Evolutionary conservation across 306 rosid genomes (phyloP), one percentile per base, ranked within the genome.

Genomic region (Rosa persica): DNA sequence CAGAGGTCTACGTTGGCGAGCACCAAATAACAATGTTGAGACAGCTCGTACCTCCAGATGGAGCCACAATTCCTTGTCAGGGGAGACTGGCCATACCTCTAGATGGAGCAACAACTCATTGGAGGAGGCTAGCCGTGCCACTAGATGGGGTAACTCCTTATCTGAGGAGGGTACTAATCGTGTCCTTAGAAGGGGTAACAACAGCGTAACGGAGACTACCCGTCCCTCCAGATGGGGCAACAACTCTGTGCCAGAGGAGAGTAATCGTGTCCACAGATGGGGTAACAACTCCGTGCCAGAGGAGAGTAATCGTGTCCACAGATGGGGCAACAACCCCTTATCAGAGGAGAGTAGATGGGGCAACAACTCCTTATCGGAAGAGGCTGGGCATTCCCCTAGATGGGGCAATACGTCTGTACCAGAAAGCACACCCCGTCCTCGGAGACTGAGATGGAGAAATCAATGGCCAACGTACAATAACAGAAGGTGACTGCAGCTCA

Each of bases 361-460:
- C 73, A 60, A 67, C n/a, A 73, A 36, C 76, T 34, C 36, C 83
- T 36, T 78, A 38, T 77, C 62, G 15, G 79, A 81, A 11, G 87
- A 77, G 70, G 44, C 76, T 3, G 80, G 70, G 76, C 64, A 76
- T 25, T 66, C 84, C 0, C 73, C 86, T 52, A 82, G 96, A 36
- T 80, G 89, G 88, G 62, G 85, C 83, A 78, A 74, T 57, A 74
- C 80, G 62, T 77, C 78, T 42, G 54, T 61, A 43, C 70, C 79
- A 38, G 87, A 80, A 68, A 82, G 82, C 55, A 43, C 42, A 30
- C 76, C 74, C 27, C 83, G 76, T 67, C 44, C 73, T n/a, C 77
- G 48, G 16, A 79, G 68, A 23, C 75, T 86, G 67, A 89, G 84
- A 1, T 89, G 92, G 96, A 90, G 91, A 74, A 84, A 84, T 82